Evolutionary conservation across 2,329 filamentous ascomycete species (phyloP), one percentile per base, ranked within the genome.

Genomic region (Claviceps capensis): DNA sequence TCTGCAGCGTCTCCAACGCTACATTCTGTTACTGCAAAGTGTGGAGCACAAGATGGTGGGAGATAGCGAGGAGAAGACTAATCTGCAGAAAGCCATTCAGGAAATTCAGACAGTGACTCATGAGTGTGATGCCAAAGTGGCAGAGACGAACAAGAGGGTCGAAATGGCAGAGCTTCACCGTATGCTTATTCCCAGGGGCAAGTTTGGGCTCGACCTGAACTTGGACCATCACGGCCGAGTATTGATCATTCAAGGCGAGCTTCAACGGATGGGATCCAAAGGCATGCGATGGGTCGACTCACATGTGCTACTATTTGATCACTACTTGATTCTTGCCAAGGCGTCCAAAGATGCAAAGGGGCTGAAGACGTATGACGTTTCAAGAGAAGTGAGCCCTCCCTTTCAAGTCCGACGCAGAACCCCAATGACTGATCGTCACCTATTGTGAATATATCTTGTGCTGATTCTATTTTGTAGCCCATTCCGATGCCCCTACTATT

Each of bases 401-500:
- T 19, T 11, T 48, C 46, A 19, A 19, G 17, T 7, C 38, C n/a
- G 14, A 41, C 16, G 3, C 40, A 41, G 17, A n/a, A 16, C 7
- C 2, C 40, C 40, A 41, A 41, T 26, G 9, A 23, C 30, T 7
- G 17, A 5, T 23, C 23, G 17, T 5, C 23, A 6, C 16, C 13
- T 45, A 34, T n/a, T 23, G 17, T 23, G 5, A 22, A 14, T 5
- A 5, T 2, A 13, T 26, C 19, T 30, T 45, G 19, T 46, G 45
- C 48, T 36, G 14, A 53, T 43, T n/a, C 19, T 13, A 13, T 11
- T 6, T 54, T 37, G 9, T 45, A 85, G 73, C 88, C 86, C 6
- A 96, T 98, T 56, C 93, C 93, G 0, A 98, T 98, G 91, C 90
- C 95, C 60, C 75, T 98, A 2, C 74, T 98, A 26, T 87, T 95